Percentiles rank a stretch among this genome's conserved stretches.
Evolutionary conservation across 1,284 basidiomycete genomes (phyloP).

Genomic region (Microbotryum intermedium): DNA sequence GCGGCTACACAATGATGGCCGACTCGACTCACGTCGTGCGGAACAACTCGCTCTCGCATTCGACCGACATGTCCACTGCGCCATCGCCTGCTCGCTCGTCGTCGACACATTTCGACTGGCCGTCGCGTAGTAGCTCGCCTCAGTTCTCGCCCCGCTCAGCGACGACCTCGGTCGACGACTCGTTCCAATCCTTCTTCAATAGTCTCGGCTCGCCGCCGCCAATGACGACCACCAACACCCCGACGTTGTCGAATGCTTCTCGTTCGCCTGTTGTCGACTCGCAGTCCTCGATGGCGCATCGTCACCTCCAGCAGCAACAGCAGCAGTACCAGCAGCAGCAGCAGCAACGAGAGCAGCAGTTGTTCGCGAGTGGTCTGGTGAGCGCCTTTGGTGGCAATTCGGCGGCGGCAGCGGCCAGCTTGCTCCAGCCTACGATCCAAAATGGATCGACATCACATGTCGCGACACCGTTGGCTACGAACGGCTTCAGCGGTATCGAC

Average conservation of each 20-base stretch:
- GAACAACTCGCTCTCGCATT: background rate
- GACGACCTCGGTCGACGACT: slow-evolving; percentile 10
- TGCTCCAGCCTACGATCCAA: too few species aligned
- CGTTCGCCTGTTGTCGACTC: slow-evolving; percentile 20
- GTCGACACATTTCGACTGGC: slow-evolving; percentile 3
- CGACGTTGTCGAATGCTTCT: background rate
- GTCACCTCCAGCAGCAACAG: slow-evolving; percentile 14
- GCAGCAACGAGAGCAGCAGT: background rate
- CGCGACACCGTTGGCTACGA: too few species aligned
- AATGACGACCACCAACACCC: background rate
- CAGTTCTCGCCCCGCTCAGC: slow-evolving; percentile 24
- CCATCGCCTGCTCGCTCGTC: slow-evolving; percentile 10
- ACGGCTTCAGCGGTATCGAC: too few species aligned
- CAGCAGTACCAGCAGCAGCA: slow-evolving; percentile 16
- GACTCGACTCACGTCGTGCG: background rate
- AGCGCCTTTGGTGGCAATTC: too few species aligned
- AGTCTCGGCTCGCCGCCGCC: slow-evolving; percentile 10
- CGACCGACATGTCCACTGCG: background rate
- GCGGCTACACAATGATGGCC: background rate
- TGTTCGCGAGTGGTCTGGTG: too few species aligned
- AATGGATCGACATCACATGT: too few species aligned
- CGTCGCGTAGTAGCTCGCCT: slow-evolving; percentile 17
- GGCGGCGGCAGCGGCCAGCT: too few species aligned
- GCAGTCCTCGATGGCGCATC: slow-evolving; percentile 8
- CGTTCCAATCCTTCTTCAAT: slow-evolving; percentile 17